Percentiles rank a stretch among this genome's conserved stretches.
Conservation (phyloP, 2,329 filamentous ascomycete species). For the Calonectria pauciramosa region DNA sequence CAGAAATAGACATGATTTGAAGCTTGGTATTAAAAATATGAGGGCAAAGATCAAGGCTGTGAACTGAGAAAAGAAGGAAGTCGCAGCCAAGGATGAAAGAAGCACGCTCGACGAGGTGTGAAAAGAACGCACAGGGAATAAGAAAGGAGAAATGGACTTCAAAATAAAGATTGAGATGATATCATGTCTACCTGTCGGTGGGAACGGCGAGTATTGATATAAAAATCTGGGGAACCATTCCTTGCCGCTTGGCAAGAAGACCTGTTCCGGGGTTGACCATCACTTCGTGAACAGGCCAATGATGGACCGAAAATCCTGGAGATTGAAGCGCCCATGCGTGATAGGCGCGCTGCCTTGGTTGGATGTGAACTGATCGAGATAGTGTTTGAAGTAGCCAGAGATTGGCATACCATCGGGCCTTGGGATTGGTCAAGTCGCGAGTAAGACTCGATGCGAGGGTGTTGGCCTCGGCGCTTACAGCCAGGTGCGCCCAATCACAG, state of each 20-base stretch:
- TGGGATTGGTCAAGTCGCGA: conserved; percentile 36
- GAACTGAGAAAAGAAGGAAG: conserved; percentile 22
- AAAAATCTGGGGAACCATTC: conserved; percentile 28
- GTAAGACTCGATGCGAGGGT: conserved; percentile 16
- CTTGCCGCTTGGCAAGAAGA: conserved; percentile 32
- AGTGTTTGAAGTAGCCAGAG: conserved; percentile 26
- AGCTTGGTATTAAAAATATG: conserved; percentile 19
- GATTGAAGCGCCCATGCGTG: conserved; percentile 42
- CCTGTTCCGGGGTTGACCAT: conserved; percentile 29
- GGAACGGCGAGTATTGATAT: conserved; percentile 36
- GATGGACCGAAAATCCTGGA: neutral
- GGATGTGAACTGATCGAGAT: conserved; percentile 32
- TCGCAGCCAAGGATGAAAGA: conserved; percentile 10
- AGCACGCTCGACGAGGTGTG: conserved; percentile 24
- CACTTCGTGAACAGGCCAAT: conserved; percentile 36
- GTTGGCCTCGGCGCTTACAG: conserved; percentile 41
- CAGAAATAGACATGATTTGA: conserved; percentile 44
- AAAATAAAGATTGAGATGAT: conserved; percentile 17
- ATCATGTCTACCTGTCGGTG: conserved; percentile 8
- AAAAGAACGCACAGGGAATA: conserved; percentile 22
- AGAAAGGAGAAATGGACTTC: conserved; percentile 21
- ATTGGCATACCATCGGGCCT: conserved; percentile 24
- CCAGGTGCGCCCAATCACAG: conserved; percentile 35
- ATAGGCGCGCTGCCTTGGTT: conserved; percentile 40
- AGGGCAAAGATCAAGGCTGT: conserved; percentile 2